Percentiles rank a stretch among this genome's conserved stretches.
Conservation (phyloP, 2,329 filamentous ascomycete genomes). For the Drechmeria coniospora region DNA sequence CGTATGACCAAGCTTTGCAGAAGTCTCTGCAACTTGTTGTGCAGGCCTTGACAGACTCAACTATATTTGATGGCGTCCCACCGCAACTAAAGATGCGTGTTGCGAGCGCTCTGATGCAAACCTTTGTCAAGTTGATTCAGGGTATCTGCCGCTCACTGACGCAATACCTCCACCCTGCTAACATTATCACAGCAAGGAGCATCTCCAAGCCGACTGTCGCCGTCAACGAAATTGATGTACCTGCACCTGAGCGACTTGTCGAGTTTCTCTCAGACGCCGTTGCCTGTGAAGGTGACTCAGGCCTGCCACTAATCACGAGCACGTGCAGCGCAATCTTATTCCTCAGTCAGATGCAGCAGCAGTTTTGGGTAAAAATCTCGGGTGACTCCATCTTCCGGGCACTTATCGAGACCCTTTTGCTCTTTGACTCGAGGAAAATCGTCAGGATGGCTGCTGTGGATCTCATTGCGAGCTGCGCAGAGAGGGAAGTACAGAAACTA, state of each 20-base stretch:
- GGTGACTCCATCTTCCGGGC: constrained; percentile 8
- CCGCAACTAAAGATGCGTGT: constrained; percentile 12
- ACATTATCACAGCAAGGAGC: background rate
- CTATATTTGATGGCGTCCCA: constrained; percentile 27
- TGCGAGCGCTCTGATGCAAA: constrained; percentile 12
- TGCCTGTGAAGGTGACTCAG: constrained; percentile 8
- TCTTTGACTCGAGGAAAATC: constrained; percentile 11
- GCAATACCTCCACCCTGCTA: background rate
- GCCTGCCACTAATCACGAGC: constrained; percentile 11
- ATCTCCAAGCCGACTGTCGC: background rate
- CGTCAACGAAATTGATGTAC: constrained; percentile 8
- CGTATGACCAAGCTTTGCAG: constrained; percentile 9
- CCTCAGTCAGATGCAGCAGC: constrained; percentile 11
- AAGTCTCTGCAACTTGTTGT: constrained; percentile 39
- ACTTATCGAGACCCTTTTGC: constrained; percentile 11
- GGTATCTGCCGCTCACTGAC: constrained; percentile 5
- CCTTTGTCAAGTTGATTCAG: constrained; percentile 13
- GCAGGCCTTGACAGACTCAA: constrained; percentile 42
- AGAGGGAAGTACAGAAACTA: constrained; percentile 4
- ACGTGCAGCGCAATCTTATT: constrained; percentile 14
- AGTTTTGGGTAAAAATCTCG: constrained; percentile 15
- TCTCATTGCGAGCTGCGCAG: constrained; percentile 16
- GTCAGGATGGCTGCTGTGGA: constrained; percentile 17
- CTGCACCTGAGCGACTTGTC: constrained; percentile 13
- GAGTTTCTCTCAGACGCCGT: constrained; percentile 13